These are phyloP conservation scores for Prunella vulgaris DNA, from an alignment of 257 asterid genomes.

Conservation along the genomic window DNA sequence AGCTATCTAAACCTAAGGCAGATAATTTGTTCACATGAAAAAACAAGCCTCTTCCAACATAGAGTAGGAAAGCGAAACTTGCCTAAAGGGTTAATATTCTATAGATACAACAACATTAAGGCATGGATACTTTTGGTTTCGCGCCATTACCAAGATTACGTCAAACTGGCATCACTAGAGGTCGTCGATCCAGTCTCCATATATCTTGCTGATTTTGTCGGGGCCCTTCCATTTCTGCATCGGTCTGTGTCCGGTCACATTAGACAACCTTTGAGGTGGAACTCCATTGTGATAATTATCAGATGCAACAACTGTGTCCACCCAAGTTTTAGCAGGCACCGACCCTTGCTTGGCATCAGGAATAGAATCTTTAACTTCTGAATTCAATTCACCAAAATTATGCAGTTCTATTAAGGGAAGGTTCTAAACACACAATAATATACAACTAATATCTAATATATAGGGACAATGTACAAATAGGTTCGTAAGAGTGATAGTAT, in stretches of 20 bases:
- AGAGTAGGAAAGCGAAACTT: background rate
- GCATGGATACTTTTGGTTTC: background rate
- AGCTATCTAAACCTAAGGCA: background rate
- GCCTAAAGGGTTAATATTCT: conserved; percentile 12
- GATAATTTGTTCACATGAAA: background rate
- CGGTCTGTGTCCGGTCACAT: conserved; percentile 27
- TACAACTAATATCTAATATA: background rate
- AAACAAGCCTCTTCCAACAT: background rate
- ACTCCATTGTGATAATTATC: conserved; percentile 41
- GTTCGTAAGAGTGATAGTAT: too few species aligned
- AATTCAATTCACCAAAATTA: conserved; percentile 35
- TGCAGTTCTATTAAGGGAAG: conserved; percentile 32
- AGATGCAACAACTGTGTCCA: conserved; percentile 24
- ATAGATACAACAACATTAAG: conserved; percentile 25
- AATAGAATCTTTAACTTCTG: conserved; percentile 47
- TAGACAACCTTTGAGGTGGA: conserved; percentile 51
- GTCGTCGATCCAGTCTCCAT: conserved; percentile 64
- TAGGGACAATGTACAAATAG: background rate
- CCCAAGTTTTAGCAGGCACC: conserved; percentile 25
- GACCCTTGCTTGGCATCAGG: conserved; percentile 46
- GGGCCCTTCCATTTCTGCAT: conserved; percentile 65
- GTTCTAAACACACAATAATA: conserved; percentile 9
- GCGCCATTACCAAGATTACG: background rate
- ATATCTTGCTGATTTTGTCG: conserved; percentile 63
- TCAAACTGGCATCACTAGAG: conserved; percentile 15